A percentile compares a stretch with the other conserved stretches of the same genome.
Evolutionary conservation across 202 grass and related monocot genomes (phyloP).

Genomic region (Setaria italica): DNA sequence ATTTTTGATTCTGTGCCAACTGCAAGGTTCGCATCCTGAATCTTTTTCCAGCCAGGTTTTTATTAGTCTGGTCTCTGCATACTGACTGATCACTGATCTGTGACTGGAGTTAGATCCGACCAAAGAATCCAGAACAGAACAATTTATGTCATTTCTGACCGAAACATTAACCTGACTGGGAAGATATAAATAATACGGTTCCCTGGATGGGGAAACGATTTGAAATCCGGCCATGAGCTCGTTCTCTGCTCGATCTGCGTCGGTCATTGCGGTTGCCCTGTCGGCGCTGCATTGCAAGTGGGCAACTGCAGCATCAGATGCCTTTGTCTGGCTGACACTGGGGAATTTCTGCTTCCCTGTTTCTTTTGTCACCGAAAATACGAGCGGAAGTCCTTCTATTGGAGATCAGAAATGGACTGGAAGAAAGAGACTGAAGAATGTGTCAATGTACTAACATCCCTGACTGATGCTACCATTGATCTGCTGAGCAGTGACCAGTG

Average conservation of each 20-base stretch:
- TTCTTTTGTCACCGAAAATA: neutral
- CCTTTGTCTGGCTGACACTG: neutral
- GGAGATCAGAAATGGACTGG: neutral
- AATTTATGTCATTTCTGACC: neutral
- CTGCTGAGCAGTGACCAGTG: neutral
- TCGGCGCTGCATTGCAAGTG: neutral
- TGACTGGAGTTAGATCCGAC: neutral
- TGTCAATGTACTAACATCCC: neutral
- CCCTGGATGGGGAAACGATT: constrained; percentile 1
- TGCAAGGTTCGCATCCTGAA: neutral
- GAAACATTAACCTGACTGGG: neutral
- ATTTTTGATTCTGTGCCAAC: neutral
- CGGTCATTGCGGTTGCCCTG: neutral
- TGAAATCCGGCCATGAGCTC: neutral
- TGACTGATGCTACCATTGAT: neutral
- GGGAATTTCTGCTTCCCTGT: constrained; percentile 1
- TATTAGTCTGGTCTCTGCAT: neutral
- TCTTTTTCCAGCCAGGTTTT: neutral
- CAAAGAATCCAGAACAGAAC: neutral
- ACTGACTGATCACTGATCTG: neutral
- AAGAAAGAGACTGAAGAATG: neutral
- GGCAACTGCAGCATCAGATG: neutral
- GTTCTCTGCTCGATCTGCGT: neutral
- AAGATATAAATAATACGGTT: neutral
- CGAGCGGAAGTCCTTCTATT: neutral